These are phyloP conservation scores for Carex littledalei DNA, from an alignment of 176 grass and related monocot genomes.

Conservation along the genomic window DNA sequence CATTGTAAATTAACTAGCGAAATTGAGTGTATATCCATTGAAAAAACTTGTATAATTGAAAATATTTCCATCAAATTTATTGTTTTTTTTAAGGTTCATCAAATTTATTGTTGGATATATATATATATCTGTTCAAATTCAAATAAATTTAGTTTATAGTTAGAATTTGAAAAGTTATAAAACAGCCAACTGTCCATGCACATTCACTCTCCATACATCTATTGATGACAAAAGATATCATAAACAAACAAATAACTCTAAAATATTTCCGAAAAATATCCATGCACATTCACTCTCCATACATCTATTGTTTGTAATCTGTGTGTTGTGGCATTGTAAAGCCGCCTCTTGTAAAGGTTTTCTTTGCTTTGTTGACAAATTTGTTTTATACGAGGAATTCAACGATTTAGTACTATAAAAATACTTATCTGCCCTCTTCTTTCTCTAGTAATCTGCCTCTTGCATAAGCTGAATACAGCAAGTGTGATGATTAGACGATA, in stretches of 20 bases:
- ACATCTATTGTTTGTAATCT: too few relatives aligned
- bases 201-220: neutral
- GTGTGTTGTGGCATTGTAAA: neutral
- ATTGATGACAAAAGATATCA: neutral
- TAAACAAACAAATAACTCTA: neutral
- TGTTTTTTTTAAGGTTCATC: neutral
- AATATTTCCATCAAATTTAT: neutral
- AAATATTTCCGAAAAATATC: too few relatives aligned
- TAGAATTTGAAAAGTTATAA: neutral
- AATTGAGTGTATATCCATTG: neutral
- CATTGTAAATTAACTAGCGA: neutral
- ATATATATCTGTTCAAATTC: neutral
- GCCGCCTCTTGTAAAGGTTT: neutral
- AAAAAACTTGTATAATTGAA: neutral
- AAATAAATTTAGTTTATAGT: neutral
- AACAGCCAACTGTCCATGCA: neutral
- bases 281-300: too few relatives aligned
- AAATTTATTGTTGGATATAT: neutral
- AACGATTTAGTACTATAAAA: neutral
- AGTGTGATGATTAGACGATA: too few relatives aligned
- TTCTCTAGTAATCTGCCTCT: too few relatives aligned
- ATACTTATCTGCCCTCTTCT: too few relatives aligned
- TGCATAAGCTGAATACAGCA: too few relatives aligned
- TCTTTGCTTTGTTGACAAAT: neutral
- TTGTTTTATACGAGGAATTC: neutral